Conservation (phyloP, 768 basidiomycete genomes). For the Mycena amicta region DNA sequence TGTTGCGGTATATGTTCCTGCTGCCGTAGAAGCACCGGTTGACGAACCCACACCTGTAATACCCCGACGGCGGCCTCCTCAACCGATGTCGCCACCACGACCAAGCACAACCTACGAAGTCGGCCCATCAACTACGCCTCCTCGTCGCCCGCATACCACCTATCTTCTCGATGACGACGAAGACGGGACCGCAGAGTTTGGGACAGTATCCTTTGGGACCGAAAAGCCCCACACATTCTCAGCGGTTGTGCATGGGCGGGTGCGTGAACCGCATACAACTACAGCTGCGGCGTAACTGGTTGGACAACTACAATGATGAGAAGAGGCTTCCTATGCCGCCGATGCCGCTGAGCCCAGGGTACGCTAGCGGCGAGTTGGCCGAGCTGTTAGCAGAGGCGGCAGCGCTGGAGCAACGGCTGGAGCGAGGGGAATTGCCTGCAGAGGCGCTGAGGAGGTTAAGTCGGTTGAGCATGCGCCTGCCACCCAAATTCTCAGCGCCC, state of each 20-base stretch:
- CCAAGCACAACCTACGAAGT: background rate
- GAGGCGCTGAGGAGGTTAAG: constrained; percentile 29
- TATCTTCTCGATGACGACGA: constrained; percentile 14
- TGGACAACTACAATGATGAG: too few relatives aligned
- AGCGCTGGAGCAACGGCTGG: constrained; percentile 55
- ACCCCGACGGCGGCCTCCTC: too few relatives aligned
- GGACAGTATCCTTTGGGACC: constrained; percentile 23
- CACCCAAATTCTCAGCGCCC: background rate
- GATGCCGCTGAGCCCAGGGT: constrained; percentile 48
- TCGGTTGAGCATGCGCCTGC: constrained; percentile 13
- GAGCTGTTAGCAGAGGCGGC: constrained; percentile 60
- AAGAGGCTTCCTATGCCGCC: constrained; percentile 37
- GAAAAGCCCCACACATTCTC: constrained; percentile 42
- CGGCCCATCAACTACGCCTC: background rate
- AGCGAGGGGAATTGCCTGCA: constrained; percentile 48
- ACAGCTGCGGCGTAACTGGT: background rate
- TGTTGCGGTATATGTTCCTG: constrained; percentile 39
- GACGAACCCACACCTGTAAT: background rate
- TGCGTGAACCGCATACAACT: constrained; percentile 39
- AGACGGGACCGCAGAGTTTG: constrained; percentile 25
- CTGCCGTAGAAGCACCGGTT: background rate
- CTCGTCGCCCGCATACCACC: constrained; percentile 15
- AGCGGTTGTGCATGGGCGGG: constrained; percentile 61
- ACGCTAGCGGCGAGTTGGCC: constrained; percentile 48
- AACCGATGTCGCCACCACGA: background rate